Evolutionary conservation across 495 filamentous ascomycete species (phyloP), one percentile per base, ranked within the genome.

Genomic region (Sporormia fimetaria): DNA sequence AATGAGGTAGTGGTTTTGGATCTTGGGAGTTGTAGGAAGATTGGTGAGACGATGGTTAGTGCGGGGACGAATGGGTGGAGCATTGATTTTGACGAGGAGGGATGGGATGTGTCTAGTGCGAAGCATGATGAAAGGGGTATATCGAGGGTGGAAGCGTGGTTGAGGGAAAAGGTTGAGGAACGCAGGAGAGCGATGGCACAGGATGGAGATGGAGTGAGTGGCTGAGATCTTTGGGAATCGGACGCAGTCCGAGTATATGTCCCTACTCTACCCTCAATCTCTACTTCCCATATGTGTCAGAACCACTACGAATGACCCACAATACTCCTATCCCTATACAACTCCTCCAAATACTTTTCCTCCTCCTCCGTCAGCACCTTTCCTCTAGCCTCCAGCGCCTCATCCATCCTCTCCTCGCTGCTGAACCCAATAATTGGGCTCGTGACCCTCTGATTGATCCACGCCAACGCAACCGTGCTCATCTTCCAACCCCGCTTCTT

Each of bases 381-480:
- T 5, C 48, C 55, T 16, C 38, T 41, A 20, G 39, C 48, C 33
- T 37, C 55, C 6, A 56, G 29, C n/a, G 55, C 52, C 41, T 58
- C 55, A 31, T 58, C 52, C 29, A 58, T 49, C 24, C 55, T 32
- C 42, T 33, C 49, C 12, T 24, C 37, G 12, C 23, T 43, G 18
- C 51, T 55, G 34, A 64, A 62, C n/a, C 62, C 62, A 33, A 64
- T 58, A 31, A 63, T 64, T 9, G 60, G 62, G 14, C 36, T 50
- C 6, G 51, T 46, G 12, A 58, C 50, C 25, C 28, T 54, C 61
- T 40, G 55, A 51, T 52, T 60, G 44, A 58, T 60, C 59, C 60
- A 62, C 22, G 59, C 59, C 17, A 61, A 37, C 10, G 58, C 49
- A 12, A 61, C 58, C 3, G 46, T 34, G 15, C 44, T 52, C 57